Evolutionary conservation across 2,329 filamentous ascomycete genomes (phyloP), one percentile per base, ranked within the genome.

Genomic region (Microdochium paspali): DNA sequence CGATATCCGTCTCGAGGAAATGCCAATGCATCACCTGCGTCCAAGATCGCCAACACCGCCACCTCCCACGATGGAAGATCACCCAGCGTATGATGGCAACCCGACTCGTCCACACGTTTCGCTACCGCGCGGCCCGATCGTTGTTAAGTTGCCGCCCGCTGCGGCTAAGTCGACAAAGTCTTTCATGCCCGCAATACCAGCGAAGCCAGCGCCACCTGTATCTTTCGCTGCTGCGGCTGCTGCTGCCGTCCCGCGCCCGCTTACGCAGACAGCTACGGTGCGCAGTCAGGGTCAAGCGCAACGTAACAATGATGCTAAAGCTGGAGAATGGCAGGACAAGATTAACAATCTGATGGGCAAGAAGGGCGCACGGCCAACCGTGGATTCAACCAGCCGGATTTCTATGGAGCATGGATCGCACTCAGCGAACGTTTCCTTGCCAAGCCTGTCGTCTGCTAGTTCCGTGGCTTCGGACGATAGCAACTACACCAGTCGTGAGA

Each of bases 111-210:
- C 87, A 3, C 76, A 83, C 48, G 85, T 90, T 7, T 81, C 79
- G 30, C 67, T 90, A 9, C 87, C 87, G 0, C 78, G 72, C 31
- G 80, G 82, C 7, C 76, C 84, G 47, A 87, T 88, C 26, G 77
- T 89, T 24, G 90, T 97, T 12, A 89, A 84, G 60, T 75, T 97
- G 3, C 90, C 88, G 3, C 88, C 87, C 7, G 59, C 71, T 21
- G 61, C 69, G 18, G 62, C 66, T 44, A 59, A 69, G 21, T 59
- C 63, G 48, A 61, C 69, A 43, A 66, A n/a, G n/a, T n/a, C n/a
- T n/a, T n/a, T n/a, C n/a, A n/a, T 69, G 31, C 59, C 54, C 9
- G 54, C 55, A 56, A 66, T 45, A 2, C 50, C 55, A 10, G 46
- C 55, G 26, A 49, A 55, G 46, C 70, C 69, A 30, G 68, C 72